Conservation (phyloP, 2,329 filamentous ascomycete species). For the Capronia americana region DNA sequence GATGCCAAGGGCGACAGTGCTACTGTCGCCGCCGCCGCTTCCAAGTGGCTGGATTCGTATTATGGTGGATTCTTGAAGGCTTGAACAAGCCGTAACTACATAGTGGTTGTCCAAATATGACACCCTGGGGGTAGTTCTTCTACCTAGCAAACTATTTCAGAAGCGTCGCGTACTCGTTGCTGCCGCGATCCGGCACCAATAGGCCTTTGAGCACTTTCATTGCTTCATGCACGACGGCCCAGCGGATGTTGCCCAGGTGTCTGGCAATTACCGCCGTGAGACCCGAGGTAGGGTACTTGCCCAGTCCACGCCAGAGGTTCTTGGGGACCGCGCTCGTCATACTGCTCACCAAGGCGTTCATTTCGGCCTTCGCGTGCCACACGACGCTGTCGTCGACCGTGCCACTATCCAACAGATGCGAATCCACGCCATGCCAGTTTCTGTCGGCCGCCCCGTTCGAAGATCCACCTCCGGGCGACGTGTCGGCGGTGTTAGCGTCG, state of each 20-base stretch:
- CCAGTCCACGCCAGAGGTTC: background rate
- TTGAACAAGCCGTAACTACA: background rate
- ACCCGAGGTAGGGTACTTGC: background rate
- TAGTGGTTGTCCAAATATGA: no score
- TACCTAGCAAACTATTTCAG: background rate
- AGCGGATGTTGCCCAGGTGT: background rate
- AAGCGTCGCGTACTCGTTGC: background rate
- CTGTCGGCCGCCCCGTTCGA: background rate
- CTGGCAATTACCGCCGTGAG: background rate
- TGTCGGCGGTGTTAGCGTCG: constrained; percentile 61
- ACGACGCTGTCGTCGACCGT: constrained; percentile 14
- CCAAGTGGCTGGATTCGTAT: background rate
- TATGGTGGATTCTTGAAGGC: background rate
- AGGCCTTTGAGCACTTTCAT: background rate
- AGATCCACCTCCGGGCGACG: constrained; percentile 39
- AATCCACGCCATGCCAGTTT: no score
- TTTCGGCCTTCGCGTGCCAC: constrained; percentile 46
- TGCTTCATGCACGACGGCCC: constrained; percentile 5
- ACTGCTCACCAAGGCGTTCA: constrained; percentile 45
- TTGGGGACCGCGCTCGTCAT: constrained; percentile 42
- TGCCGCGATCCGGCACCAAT: background rate
- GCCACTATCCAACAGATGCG: no score
- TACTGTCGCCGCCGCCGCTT: background rate
- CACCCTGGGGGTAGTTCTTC: background rate
- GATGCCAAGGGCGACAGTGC: background rate